Evolutionary conservation across 2,329 filamentous ascomycete species (phyloP), one percentile per base, ranked within the genome.

Genomic region (Pseudogymnoascus pannorum): DNA sequence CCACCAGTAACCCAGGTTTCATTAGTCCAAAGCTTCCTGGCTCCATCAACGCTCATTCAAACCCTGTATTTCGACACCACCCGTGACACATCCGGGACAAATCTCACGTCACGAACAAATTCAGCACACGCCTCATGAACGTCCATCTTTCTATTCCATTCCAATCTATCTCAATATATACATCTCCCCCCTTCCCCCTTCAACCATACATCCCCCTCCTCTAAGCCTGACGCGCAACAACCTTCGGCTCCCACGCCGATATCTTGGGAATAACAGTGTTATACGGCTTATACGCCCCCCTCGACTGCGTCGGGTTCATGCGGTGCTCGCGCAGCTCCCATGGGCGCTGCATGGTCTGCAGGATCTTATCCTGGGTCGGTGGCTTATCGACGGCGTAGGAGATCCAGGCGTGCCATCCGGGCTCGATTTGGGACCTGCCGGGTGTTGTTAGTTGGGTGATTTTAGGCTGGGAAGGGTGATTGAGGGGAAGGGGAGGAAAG

Each of bases 351-450:
- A 85, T 81, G 59, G 86, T 78, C 69, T 86, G 82, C 65, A 95
- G 72, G 65, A 94, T 75, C 59, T 86, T 78, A 74, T 99, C 94
- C 71, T 88, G 76, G 36, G 81, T 84, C 1, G 94, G 94, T 36
- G 93, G 86, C 76, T 89, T 89, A 76, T 97, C 92, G 70, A 96
- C 87, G 77, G 87, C 79, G 78, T 99, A 97, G 67, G 91, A 91
- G 69, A 99, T 92, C 94, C 94, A 99, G 29, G 90, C 91, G 78
- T 97, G 94, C 94, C 94, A 99, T 76, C 93, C 90, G 58, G 93
- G 92, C 77, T 97, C 93, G 70, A 97, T 89, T 60, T 97, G 91
- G 63, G 85, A 84, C 65, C 86, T 88, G 66, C 63, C 40, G 29
- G n/a, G 18, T 38, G 8, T 38, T 11, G 35, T 22, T 2, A 60